Base-by-base conservation (phyloP, 257 asterid genomes). In the Ocimum tenuiflorum region DNA sequence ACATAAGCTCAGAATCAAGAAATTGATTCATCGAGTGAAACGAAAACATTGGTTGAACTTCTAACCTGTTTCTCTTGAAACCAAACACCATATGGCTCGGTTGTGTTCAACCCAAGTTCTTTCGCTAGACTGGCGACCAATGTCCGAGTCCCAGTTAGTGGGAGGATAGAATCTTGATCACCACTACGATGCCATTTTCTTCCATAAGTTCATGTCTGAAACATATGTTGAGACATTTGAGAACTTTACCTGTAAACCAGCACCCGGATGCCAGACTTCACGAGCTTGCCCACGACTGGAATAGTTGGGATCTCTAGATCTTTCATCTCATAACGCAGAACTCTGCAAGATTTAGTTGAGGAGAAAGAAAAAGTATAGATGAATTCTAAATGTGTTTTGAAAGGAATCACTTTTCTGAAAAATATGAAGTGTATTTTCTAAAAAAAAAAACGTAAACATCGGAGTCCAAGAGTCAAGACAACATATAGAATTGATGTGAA, bases 81-180 rank as follows among this genome's bases (percentile, higher is more conserved):
- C 97, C 97, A 91, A 65, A 78, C 78, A 13, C 94, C 51, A 61
- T 91, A 91, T 0, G 85, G 74, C 42, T 65, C 81, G 2, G 91
- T 81, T 10, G 79, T 79, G 63, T 77, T 76, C 62, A 91, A 48
- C 36, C 80, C 74, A 12, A 86, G 75, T 13, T 82, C 83, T 6
- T 75, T 69, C 0, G 97, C 97, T 43, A 88, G 73, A 36, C 79
- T 72, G 5, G 78, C 75, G 1, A 91, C 86, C 58, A 86, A 62
- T 20, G 70, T 71, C 36, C 96, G 80, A 20, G 88, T 81, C 31
- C 88, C 96, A 4, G 68, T 75, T 24, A 91, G 71, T 10, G 97
- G 97, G 20, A 88, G 82, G 48, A 88, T 88, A 0, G 97, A 86
- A 74, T 91, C 97, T 77, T 91, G 95, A 72, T 91, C 97, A 15